Evolutionary conservation across 805 yeast species (phyloP).

Genomic region (Kregervanrija fluxuum): DNA sequence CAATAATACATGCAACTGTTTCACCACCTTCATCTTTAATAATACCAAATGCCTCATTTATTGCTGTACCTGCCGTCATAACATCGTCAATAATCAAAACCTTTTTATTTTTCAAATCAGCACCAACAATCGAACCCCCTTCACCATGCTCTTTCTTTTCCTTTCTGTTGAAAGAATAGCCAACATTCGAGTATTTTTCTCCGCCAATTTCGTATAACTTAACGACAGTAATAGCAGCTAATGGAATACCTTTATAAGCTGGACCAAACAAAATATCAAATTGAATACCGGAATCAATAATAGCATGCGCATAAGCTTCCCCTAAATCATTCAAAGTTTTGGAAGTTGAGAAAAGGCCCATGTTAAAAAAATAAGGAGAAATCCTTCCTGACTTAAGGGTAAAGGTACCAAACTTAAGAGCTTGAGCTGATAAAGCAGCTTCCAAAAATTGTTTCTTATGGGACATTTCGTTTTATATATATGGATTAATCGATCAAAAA

Average conservation of each 20-base stretch:
- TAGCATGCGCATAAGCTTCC: constrained; percentile 82
- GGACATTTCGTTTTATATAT: constrained; percentile 1
- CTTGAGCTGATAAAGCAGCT: constrained; percentile 72
- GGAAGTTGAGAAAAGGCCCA: constrained; percentile 86
- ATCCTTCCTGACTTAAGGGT: constrained; percentile 86
- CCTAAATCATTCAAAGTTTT: constrained; percentile 73
- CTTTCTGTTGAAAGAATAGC: constrained; percentile 93
- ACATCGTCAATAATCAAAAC: constrained; percentile 92
- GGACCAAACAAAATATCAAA: constrained; percentile 95
- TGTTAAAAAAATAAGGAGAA: constrained; percentile 95
- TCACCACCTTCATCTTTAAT: constrained; percentile 62
- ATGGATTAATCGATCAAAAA: neutral
- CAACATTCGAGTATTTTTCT: constrained; percentile 62
- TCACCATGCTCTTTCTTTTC: constrained; percentile 98
- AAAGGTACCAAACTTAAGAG: constrained; percentile 82
- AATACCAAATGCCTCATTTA: constrained; percentile 84
- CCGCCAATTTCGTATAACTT: constrained; percentile 88
- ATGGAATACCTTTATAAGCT: constrained; percentile 95
- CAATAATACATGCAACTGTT: constrained; percentile 80
- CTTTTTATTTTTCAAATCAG: constrained; percentile 59
- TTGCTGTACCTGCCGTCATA: constrained; percentile 98
- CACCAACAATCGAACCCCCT: constrained; percentile 93
- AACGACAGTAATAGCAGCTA: constrained; percentile 88
- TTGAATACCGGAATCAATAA: constrained; percentile 70
- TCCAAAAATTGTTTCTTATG: constrained; percentile 51